Evolutionary conservation across 441 rosid genomes (phyloP), one percentile per base, ranked within the genome.

Genomic region (Corymbia citriodora): DNA sequence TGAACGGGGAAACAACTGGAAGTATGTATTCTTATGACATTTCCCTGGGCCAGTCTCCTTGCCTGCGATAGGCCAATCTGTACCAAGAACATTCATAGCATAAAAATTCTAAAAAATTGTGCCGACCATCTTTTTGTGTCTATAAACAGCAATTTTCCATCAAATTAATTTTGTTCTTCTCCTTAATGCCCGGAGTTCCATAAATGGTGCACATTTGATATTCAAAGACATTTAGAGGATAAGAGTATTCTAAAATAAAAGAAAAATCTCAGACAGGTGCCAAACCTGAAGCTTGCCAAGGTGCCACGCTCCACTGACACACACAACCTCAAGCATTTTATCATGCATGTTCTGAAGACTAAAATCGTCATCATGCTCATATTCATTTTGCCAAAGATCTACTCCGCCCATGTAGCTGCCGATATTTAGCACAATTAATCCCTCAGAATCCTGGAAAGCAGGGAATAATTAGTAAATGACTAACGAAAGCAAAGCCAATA

Each of bases 331-430:
- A 16, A 96, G 94, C 68, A 92, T 91, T 89, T 94, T 95, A 93
- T 95, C 97, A 86, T 96, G 96, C 96, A 94, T 95, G 53, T 89
- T 93, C 92, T 96, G 97, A 88, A 89, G 89, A 85, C 91, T 90
- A 92, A 96, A 96, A 87, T 93, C 94, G 87, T 95, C 97, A 33
- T 96, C 95, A 88, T 95, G 96, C 89, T 96, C 96, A 89, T 92
- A 94, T 57, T 95, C 97, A 88, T 96, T 95, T 93, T 96, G 96
- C 97, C 97, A 96, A 54, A 96, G 96, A 95, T 95, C 95, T 86
- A 96, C 97, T 79, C 97, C 97, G 15, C 97, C 97, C 97, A 96
- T 96, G 92, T 96, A 96, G 93, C 97, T 96, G 90, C 97, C 93
- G 91, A 96, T 95, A 92, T 96, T 96, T 88, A 95, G 95, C 91